Evolutionary conservation across 2,329 filamentous ascomycete species (phyloP), one percentile per base, ranked within the genome.

Genomic region (Penicillium sp.): DNA sequence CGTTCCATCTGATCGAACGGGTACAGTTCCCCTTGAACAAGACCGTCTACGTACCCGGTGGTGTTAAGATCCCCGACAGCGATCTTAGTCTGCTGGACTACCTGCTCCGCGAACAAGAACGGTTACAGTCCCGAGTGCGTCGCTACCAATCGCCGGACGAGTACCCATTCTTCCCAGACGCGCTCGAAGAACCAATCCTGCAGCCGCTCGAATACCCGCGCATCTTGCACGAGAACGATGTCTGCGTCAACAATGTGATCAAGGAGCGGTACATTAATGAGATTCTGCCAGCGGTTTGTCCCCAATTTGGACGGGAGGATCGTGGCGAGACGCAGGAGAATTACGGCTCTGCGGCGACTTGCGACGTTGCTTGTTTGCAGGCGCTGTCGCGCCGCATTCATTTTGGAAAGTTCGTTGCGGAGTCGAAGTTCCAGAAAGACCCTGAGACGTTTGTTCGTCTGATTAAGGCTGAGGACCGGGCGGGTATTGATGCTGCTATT

Each of bases 401-500:
- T 75, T 99, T 96, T 77, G 94, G 94, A 64, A 99, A 97, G 77
- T 97, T 97, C 68, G 94, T 99, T 8, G 94, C 94, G 40, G 94
- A 99, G 80, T 87, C 88, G 56, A 99, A 99, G 78, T 99, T 97
- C 76, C 83, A 84, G 65, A 87, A 88, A 43, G 90, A 97, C 63
- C 82, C 85, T 29, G 90, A 92, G 65, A 83, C 78, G 59, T 99
- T 93, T 71, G 92, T 89, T 6, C 80, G 79, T 59, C 75, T 97
- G 74, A 97, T 99, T 76, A 85, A 87, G 72, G 87, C 85, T 1
- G 85, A 81, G 58, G 92, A 99, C 73, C 81, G 89, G 6, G 78
- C 86, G 51, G 93, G 88, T 2, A 93, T 99, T 63, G 91, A 88
- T 67, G 87, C 86, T 30, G 91, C 92, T 35, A 99, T 99, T 71